Conservation (phyloP, 116 monocot species). For the Cymodocea nodosa region DNA sequence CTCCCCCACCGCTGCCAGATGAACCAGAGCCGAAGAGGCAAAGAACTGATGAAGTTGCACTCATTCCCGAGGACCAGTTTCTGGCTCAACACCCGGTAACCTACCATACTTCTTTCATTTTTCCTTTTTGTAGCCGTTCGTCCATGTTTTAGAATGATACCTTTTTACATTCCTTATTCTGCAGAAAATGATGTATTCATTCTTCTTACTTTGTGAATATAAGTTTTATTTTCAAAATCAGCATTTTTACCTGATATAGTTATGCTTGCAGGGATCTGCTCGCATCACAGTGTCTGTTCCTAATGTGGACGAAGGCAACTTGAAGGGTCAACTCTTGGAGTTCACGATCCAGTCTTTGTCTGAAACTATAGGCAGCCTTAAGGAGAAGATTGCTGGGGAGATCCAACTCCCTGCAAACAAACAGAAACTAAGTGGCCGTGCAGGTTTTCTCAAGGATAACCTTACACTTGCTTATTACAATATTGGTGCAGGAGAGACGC, state of each 20-base stretch:
- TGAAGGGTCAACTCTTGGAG: conserved; percentile 83
- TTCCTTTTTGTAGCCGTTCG: not conserved
- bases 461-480: conserved; percentile 93
- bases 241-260: not conserved
- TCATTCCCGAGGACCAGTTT: conserved; percentile 92
- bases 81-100: conserved; percentile 86
- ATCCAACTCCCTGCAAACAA: conserved; percentile 95
- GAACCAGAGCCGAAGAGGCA: conserved; percentile 91
- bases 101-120: not conserved
- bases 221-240: not conserved
- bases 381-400: conserved; percentile 97
- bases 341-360: conserved; percentile 70
- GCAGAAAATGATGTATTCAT: not conserved
- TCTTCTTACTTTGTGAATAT: not conserved
- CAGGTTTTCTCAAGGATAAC: conserved; percentile 95
- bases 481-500: conserved; percentile 58
- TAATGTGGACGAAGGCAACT: conserved; percentile 88
- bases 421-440: conserved; percentile 83
- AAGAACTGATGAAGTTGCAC: conserved; percentile 54
- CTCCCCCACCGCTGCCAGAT: conserved; percentile 48
- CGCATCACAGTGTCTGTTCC: conserved; percentile 78
- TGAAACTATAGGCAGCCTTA: conserved; percentile 81
- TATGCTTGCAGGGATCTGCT: conserved; percentile 49
- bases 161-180: not conserved
- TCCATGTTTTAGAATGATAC: not conserved